Evolutionary conservation across 805 yeast genomes (phyloP).

Genomic region (Pichia kluyveri): DNA sequence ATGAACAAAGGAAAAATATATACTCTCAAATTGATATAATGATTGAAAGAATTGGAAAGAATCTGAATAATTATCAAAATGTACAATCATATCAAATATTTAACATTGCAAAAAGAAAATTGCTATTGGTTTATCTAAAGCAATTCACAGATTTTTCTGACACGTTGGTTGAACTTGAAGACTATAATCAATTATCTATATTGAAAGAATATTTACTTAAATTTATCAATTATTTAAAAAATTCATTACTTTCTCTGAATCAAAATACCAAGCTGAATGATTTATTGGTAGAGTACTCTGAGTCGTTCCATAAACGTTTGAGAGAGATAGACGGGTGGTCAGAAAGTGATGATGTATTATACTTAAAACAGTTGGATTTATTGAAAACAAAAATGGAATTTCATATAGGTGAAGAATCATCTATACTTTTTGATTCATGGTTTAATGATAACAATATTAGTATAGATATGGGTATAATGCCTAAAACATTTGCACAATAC

Average conservation of each 20-base stretch:
- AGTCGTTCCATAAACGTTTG: constrained; percentile 37
- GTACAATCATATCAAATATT: constrained; percentile 24
- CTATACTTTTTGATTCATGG: constrained; percentile 43
- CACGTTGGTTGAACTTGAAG: constrained; percentile 22
- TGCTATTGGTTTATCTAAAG: constrained; percentile 16
- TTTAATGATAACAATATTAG: not conserved
- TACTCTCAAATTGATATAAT: constrained; percentile 31
- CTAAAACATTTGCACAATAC: constrained; percentile 5
- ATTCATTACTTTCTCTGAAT: too few species aligned
- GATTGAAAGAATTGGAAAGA: constrained; percentile 31
- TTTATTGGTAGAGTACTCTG: constrained; percentile 32
- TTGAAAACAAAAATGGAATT: constrained; percentile 42
- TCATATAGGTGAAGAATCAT: constrained; percentile 47
- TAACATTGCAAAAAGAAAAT: constrained; percentile 37
- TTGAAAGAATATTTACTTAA: not conserved
- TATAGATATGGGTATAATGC: not conserved
- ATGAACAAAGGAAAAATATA: constrained; percentile 27
- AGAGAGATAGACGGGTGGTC: constrained; percentile 52
- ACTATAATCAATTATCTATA: constrained; percentile 9
- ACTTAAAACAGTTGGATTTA: constrained; percentile 31
- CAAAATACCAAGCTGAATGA: constrained; percentile 37
- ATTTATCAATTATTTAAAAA: too few species aligned
- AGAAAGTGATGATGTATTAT: constrained; percentile 32
- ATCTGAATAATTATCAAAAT: constrained; percentile 34
- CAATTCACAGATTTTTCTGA: constrained; percentile 26